Conservation (phyloP, 805 yeast genomes). For the Pichia ethanolica region DNA sequence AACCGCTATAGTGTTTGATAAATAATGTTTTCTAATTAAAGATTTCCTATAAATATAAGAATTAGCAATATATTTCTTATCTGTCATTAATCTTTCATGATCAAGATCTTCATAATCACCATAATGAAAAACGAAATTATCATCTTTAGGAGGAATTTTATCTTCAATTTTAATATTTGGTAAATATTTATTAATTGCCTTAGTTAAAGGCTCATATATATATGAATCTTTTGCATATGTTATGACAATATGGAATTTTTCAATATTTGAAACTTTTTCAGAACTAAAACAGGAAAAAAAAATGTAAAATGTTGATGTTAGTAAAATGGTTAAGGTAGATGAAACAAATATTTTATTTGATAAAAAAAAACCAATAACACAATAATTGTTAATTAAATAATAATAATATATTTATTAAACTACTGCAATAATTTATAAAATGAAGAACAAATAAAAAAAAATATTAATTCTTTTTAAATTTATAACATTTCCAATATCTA, state of each 20-base stretch:
- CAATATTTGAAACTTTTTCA: neutral
- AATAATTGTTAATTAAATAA: no score
- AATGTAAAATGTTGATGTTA: no score
- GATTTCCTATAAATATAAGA: conserved; percentile 88
- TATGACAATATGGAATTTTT: conserved; percentile 21
- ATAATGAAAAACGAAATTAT: conserved; percentile 49
- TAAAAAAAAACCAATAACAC: no score
- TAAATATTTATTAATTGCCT: conserved; percentile 28
- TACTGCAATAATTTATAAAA: no score
- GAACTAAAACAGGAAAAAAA: neutral
- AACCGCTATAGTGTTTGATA: conserved; percentile 76
- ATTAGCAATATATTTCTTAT: conserved; percentile 53
- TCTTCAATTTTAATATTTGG: conserved; percentile 2
- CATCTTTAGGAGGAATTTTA: conserved; percentile 19
- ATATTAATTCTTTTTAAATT: no score
- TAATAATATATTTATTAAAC: no score
- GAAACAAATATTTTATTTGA: no score
- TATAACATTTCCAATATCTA: no score
- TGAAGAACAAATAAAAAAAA: neutral
- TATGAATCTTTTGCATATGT: conserved; percentile 35
- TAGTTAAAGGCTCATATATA: conserved; percentile 34
- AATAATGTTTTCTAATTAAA: conserved; percentile 80
- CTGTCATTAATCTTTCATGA: conserved; percentile 50
- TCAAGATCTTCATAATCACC: conserved; percentile 88
- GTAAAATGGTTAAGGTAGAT: no score